A percentile compares a stretch with the other conserved stretches of the same genome.
Conservation (phyloP, 768 basidiomycete species). For the Coprinellus micaceus region DNA sequence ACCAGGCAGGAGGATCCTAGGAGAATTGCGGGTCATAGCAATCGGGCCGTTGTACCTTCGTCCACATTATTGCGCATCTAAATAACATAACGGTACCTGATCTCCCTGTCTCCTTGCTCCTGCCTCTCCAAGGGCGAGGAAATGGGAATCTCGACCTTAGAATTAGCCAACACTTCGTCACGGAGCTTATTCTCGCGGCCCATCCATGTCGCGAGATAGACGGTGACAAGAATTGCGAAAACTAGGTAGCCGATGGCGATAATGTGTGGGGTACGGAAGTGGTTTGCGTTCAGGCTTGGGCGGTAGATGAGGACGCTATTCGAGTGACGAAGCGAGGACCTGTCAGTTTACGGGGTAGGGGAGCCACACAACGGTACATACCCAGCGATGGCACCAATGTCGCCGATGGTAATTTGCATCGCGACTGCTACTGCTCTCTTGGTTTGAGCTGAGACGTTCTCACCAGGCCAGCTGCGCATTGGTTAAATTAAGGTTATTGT, state of each 20-base stretch:
- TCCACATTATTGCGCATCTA: too few relatives aligned
- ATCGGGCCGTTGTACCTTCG: too few relatives aligned
- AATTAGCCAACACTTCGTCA: slow-evolving; percentile 24
- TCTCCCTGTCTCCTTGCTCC: slow-evolving; percentile 36
- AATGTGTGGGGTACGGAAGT: slow-evolving; percentile 53
- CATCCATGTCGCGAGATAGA: slow-evolving; percentile 48
- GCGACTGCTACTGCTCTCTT: slow-evolving; percentile 61
- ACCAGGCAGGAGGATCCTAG: too few relatives aligned
- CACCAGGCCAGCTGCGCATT: slow-evolving; percentile 48
- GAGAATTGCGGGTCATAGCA: too few relatives aligned
- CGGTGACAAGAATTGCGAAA: slow-evolving; percentile 41
- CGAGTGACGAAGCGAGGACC: neutral
- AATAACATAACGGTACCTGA: slow-evolving; percentile 38
- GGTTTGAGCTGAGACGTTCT: slow-evolving; percentile 68
- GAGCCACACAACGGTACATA: slow-evolving; percentile 12
- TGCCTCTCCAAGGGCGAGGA: slow-evolving; percentile 24
- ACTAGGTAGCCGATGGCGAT: slow-evolving; percentile 58
- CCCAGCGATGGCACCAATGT: slow-evolving; percentile 57
- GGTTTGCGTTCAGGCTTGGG: slow-evolving; percentile 41
- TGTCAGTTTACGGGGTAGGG: neutral
- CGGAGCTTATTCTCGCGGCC: slow-evolving; percentile 46
- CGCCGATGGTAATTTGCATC: slow-evolving; percentile 62
- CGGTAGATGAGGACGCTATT: slow-evolving; percentile 53
- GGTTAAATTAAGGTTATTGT: neutral
- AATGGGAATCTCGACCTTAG: slow-evolving; percentile 18